Base-by-base conservation (phyloP, 306 rosid genomes). In the Casuarina equisetifolia region DNA sequence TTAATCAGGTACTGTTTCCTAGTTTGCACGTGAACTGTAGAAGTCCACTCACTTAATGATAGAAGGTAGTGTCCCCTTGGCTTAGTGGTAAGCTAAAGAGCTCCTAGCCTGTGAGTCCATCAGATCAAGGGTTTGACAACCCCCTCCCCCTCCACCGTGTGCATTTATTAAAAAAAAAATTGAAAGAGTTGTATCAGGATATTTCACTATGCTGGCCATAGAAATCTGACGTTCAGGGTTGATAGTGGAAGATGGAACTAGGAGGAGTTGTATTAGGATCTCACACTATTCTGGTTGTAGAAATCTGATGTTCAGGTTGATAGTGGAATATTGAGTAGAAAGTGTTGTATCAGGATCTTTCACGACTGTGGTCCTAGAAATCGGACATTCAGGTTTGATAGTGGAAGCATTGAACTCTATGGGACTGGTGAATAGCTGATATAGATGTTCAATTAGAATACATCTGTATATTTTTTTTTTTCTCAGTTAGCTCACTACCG, bases 1-100 rank as follows among this genome's bases (percentile, higher is more conserved):
- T 94, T 78, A 94, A 94, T 75, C 92, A 70, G 98, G 98, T 92
- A 78, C 75, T 59, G 32, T 70, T 38, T 74, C 19, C 36, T 70
- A 74, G 73, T 72, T 43, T 78, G 53, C 17, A 44, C 66, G 40
- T 51, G 12, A 36, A 10, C 32, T 42, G 49, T 75, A 57, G 74
- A 40, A 61, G 72, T 69, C 39, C 46, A 36, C 71, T 77, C 40
- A 43, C 40, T 44, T 74, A 54, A 38, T 69, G 57, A 70, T 81
- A 45, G 62, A 25, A 25, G 32, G 32, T 25, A 25, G 32, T 25
- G 32, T 25, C 32, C 32, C 32, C 32, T 25, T 25, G 32, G 32
- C 32, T 25, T 25, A 25, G 32, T 25, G 32, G 32, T 25, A 25
- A 25, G 32, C 32, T 25, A 25, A 25, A 25, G 32, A 25, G 32